These are phyloP conservation scores for Starmera amethionina DNA, from an alignment of 805 yeast genomes.

Conservation along the genomic window DNA sequence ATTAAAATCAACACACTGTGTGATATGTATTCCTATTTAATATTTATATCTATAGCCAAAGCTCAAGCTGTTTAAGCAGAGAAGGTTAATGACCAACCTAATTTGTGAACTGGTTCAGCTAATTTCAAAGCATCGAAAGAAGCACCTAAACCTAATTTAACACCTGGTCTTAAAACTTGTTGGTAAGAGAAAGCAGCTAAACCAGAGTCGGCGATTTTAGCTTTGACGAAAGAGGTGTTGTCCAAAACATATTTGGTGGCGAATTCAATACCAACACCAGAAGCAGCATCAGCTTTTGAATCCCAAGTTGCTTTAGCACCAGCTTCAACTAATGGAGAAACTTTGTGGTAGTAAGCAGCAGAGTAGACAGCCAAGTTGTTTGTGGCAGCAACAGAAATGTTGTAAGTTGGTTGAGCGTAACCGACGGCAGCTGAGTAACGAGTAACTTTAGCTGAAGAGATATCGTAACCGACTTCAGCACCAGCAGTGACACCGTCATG, in stretches of 20 bases:
- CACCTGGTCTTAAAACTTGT: slow-evolving; percentile 93
- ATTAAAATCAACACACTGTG: too few relatives aligned
- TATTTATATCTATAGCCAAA: too few relatives aligned
- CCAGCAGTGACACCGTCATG: slow-evolving; percentile 97
- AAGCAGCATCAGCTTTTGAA: slow-evolving; percentile 56
- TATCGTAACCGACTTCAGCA: slow-evolving; percentile 95
- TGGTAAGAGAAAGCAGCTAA: slow-evolving; percentile 88
- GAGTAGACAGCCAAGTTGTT: slow-evolving; percentile 82
- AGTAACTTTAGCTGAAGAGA: slow-evolving; percentile 84
- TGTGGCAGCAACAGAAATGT: slow-evolving; percentile 70
- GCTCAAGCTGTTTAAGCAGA: slow-evolving; percentile 47
- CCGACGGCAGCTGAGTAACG: slow-evolving; percentile 92
- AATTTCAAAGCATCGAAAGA: slow-evolving; percentile 93
- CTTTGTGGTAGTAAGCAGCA: slow-evolving; percentile 96
- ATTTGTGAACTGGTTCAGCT: slow-evolving; percentile 95
- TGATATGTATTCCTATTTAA: too few relatives aligned
- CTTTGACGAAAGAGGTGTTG: slow-evolving; percentile 83
- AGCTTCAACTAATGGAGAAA: slow-evolving; percentile 83
- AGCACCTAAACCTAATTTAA: slow-evolving; percentile 93
- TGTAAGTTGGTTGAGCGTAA: slow-evolving; percentile 81
- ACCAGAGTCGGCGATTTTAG: slow-evolving; percentile 94
- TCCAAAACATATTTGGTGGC: slow-evolving; percentile 94
- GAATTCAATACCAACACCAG: slow-evolving; percentile 84
- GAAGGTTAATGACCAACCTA: slow-evolving; percentile 91
- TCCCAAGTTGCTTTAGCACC: slow-evolving; percentile 98